These are phyloP conservation scores for Selaginella moellendorffii DNA, from an alignment of 75 land plant genomes.

Conservation along the genomic window DNA sequence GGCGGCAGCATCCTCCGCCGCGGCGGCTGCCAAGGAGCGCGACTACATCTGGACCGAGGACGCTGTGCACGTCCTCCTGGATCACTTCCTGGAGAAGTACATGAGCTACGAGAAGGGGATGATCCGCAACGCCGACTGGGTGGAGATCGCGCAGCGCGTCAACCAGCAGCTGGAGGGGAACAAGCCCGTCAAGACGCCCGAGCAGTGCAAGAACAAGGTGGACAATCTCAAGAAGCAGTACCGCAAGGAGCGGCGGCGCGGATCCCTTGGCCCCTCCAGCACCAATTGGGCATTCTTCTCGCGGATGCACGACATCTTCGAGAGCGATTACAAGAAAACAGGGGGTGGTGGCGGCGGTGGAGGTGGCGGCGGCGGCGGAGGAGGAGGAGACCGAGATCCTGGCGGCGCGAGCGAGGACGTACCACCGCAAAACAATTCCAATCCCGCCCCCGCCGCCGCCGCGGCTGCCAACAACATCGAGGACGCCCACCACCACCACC, in stretches of 20 bases:
- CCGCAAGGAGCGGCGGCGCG: background rate
- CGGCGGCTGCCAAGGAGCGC: background rate
- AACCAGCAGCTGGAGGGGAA: constrained; percentile 2
- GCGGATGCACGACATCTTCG: constrained; percentile 9
- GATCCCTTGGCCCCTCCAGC: constrained; percentile 1
- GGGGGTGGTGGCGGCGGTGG: background rate
- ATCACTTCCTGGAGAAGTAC: constrained; percentile 7
- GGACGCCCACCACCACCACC: background rate
- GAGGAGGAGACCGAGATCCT: background rate
- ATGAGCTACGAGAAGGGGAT: background rate
- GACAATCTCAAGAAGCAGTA: constrained; percentile 10
- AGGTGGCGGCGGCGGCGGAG: too few species aligned
- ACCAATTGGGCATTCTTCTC: constrained; percentile 10
- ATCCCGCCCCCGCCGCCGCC: background rate
- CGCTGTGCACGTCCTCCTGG: constrained; percentile 3
- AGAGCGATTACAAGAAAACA: background rate
- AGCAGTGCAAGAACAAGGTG: constrained; percentile 9
- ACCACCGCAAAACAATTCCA: background rate
- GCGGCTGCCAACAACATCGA: background rate
- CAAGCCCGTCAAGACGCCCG: constrained; percentile 5
- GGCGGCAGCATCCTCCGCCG: background rate
- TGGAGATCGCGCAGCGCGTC: constrained; percentile 4
- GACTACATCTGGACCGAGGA: constrained; percentile 10
- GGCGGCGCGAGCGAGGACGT: background rate
- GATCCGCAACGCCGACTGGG: constrained; percentile 8